Evolutionary conservation across 768 basidiomycete genomes (phyloP), one percentile per base, ranked within the genome.

Genomic region (Mycena albidolilacea): DNA sequence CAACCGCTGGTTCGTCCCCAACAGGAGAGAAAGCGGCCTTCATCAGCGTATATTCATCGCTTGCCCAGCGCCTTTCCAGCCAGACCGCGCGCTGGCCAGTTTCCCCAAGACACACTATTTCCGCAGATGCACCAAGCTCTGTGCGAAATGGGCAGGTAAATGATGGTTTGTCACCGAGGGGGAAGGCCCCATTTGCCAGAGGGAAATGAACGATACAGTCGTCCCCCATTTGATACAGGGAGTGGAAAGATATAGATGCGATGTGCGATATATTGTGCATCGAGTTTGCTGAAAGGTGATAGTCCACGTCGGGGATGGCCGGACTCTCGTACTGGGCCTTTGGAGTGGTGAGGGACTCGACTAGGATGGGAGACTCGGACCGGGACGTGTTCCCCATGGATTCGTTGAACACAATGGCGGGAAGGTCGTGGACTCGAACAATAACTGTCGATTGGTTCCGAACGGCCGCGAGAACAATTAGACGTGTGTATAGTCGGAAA

Each of bases 21-120:
- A 77, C 73, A 38, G 74, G 71, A 37, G 82, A 79, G 69, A 86
- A 83, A n/a, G 85, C 82, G n/a, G 84, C 87, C 75, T 87, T 89
- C 85, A 90, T 86, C 59, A 91, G 75, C 9, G 84, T 83, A 61
- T 83, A 86, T 71, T 82, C 85, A 43, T 89, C 85, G 23, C 80
- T 85, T 64, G 89, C 85, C 85, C 86, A 87, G 58, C 84, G 82
- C 39, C 86, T 85, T 73, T 88, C 86, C 50, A 90, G 75, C 89
- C 90, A 90, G 10, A 90, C 85, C 5, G 86, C 88, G 46, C 88
- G 81, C 7, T 80, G 77, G 5, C 90, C 90, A 11, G 82, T 85
- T 55, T 78, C 81, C 17, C 87, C 86, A 7, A 87, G 68, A 72
- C 84, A 85, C 8, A 83, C 77, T 7, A 82, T 76, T 43, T 82